Base-by-base conservation (phyloP, 768 basidiomycete genomes). In the Lactarius sp. region DNA sequence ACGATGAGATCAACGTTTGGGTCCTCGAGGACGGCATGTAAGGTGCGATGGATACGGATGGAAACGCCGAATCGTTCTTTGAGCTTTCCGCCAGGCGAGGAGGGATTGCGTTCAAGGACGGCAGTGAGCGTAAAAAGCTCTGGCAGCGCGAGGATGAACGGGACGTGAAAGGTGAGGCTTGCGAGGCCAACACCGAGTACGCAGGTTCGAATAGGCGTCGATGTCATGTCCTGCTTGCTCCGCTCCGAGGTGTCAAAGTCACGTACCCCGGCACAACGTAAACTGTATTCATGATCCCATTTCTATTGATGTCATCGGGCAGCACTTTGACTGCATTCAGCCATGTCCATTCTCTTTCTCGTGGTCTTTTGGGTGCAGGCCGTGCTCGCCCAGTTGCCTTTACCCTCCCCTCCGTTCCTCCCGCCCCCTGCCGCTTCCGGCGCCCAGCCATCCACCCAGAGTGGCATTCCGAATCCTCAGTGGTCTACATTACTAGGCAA, bases 401-500 rank as follows among this genome's bases (percentile, higher is more conserved):
- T 90, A 13, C 89, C 88, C 3, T 77, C 78, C n/a, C 78, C 85
- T 14, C 81, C 86, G 20, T 90, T 79, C 68, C 69, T 84, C 3
- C 90, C 90, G 12, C 86, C 86, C 3, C 77, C 80, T 69, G 75
- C 83, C 13, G 76, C 85, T 16, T 74, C 76, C 1, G 89, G 88
- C 34, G 79, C 87, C 14, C 68, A 78, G 49, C 67, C 78, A 18
- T 80, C 84, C n/a, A 34, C 73, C 10, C 59, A 68, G 20, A 56
- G 67, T 16, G 65, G 67, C 18, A 67, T 71, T 64, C 85, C 89
- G 47, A 94, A 94, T 71, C 69, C 82, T 3, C 90, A 94, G 72
- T 96, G 94, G 92, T 81, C 86, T 6, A 87, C 79, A 54, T 73
- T 96, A 3, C 81, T 96, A 0, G 94, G 94, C 4, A 85, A 88